Evolutionary conservation across 148 eudicot genomes (phyloP).

Genomic region (Chenopodium album): DNA sequence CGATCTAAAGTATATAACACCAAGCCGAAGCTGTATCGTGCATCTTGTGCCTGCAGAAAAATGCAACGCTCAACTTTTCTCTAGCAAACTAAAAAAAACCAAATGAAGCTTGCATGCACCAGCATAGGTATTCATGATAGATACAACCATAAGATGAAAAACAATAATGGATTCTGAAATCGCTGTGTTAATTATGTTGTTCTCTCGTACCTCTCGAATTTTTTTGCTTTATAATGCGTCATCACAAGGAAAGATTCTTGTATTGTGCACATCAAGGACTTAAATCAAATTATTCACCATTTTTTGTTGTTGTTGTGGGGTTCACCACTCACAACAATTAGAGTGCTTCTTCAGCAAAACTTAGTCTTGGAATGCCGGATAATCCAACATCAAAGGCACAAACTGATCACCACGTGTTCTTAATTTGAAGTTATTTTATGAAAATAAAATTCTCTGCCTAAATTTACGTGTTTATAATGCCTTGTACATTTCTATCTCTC

Average conservation of each 20-base stretch:
- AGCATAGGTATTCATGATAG: neutral
- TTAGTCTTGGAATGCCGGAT: neutral
- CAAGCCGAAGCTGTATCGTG: constrained; percentile 78
- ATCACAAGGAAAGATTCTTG: neutral
- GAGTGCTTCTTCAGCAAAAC: neutral
- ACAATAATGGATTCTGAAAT: neutral
- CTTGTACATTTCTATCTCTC: neutral
- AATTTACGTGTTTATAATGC: neutral
- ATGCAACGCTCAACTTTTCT: neutral
- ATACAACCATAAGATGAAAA: neutral
- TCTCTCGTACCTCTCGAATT: neutral
- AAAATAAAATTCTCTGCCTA: neutral
- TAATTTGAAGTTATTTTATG: neutral
- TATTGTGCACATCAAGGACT: neutral
- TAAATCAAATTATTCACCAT: neutral
- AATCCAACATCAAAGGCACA: neutral
- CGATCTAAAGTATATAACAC: constrained; percentile 75
- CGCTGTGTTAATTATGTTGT: neutral
- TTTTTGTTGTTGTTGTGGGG: neutral
- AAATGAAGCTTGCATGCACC: neutral
- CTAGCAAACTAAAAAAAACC: neutral
- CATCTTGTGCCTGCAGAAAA: constrained; percentile 67
- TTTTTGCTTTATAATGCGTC: neutral
- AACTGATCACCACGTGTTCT: neutral
- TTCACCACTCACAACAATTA: neutral